A percentile compares a stretch with the other conserved stretches of the same genome.
These are phyloP conservation scores for Penicillium sp. DNA, from an alignment of 2,329 filamentous ascomycete genomes.

Conservation along the genomic window DNA sequence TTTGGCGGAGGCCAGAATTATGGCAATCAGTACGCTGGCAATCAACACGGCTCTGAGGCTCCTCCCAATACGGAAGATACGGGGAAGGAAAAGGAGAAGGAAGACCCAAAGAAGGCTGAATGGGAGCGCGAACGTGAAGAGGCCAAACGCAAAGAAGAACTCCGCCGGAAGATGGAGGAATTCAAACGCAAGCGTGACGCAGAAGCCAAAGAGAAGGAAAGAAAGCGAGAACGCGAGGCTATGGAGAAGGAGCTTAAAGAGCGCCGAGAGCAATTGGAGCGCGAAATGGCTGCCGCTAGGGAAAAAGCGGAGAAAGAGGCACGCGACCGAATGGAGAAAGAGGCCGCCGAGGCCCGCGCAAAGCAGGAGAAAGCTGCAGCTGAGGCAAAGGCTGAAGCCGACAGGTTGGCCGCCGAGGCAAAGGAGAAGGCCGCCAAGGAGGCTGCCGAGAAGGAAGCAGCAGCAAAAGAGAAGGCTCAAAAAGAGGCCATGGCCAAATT, in stretches of 20 bases:
- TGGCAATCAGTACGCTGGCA: slow-evolving; percentile 38
- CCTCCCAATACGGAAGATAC: slow-evolving; percentile 23
- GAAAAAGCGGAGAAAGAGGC: slow-evolving; percentile 41
- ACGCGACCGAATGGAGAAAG: slow-evolving; percentile 37
- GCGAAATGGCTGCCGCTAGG: slow-evolving; percentile 39
- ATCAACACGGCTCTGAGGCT: slow-evolving; percentile 36
- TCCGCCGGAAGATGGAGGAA: slow-evolving; percentile 44
- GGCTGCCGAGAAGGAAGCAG: slow-evolving; percentile 70
- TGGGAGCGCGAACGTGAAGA: slow-evolving; percentile 38
- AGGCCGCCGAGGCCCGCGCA: slow-evolving; percentile 19
- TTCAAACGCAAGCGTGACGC: slow-evolving; percentile 42
- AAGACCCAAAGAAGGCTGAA: slow-evolving; percentile 26
- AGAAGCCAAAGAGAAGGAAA: slow-evolving; percentile 43
- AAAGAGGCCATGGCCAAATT: slow-evolving; percentile 45
- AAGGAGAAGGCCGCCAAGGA: slow-evolving; percentile 41
- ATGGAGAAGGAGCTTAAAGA: slow-evolving; percentile 46
- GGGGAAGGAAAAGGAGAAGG: slow-evolving; percentile 7
- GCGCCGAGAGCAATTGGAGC: slow-evolving; percentile 46
- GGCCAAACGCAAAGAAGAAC: slow-evolving; percentile 41
- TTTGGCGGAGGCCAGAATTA: slow-evolving; percentile 34
- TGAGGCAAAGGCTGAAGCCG: slow-evolving; percentile 24
- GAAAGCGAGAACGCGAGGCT: slow-evolving; percentile 44
- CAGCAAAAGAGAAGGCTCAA: slow-evolving; percentile 41
- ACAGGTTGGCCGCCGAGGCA: slow-evolving; percentile 36
- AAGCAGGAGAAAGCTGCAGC: slow-evolving; percentile 28